A percentile compares a stretch with the other conserved stretches of the same genome.
Conservation (phyloP, 2,329 filamentous ascomycete genomes). For the Neonectria coccinea region DNA sequence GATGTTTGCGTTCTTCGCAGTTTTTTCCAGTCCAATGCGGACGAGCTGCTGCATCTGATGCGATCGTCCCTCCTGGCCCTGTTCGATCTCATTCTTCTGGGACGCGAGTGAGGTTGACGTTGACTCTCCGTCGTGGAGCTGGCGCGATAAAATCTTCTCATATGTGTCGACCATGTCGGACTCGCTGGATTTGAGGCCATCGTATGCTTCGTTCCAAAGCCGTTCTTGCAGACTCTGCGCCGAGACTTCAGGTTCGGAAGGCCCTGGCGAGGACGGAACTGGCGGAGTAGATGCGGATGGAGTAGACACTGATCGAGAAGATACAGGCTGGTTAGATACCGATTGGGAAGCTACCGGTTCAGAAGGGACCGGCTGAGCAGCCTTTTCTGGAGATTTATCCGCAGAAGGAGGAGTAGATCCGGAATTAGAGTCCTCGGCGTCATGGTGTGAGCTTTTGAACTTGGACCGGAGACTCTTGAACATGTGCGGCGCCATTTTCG, state of each 20-base stretch:
- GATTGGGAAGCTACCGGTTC: not conserved
- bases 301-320: not conserved
- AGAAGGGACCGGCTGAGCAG: not conserved
- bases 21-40: constrained; percentile 17
- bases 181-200: constrained; percentile 11
- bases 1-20: constrained; percentile 4
- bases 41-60: constrained; percentile 25
- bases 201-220: constrained; percentile 28
- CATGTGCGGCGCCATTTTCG: not conserved
- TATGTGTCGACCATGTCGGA: constrained; percentile 19
- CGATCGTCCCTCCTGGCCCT: constrained; percentile 1
- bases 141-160: constrained; percentile 23
- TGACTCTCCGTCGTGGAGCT: not conserved
- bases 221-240: not conserved
- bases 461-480: constrained; percentile 3
- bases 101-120: not conserved
- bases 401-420: not conserved
- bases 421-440: not conserved
- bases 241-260: not conserved
- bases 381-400: not conserved
- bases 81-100: constrained; percentile 4
- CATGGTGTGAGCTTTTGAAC: not conserved
- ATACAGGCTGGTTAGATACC: not conserved
- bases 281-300: not conserved
- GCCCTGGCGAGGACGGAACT: not conserved